These are phyloP conservation scores for Yarrowia divulgata DNA, from an alignment of 805 yeast genomes.

Conservation along the genomic window DNA sequence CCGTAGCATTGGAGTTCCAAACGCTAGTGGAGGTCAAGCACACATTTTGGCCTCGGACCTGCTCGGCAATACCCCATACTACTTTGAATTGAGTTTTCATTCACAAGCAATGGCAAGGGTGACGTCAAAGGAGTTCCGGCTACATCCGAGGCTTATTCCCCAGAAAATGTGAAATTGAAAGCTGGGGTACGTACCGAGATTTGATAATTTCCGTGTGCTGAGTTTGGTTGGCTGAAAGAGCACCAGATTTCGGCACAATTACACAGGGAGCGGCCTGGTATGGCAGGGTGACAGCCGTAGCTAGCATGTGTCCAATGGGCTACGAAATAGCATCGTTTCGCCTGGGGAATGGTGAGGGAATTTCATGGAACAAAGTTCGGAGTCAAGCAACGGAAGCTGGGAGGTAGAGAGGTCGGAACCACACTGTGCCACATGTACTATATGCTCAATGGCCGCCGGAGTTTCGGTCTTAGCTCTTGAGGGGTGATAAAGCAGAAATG, in stretches of 20 bases:
- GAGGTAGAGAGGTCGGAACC: neutral
- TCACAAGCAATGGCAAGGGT: constrained; percentile 30
- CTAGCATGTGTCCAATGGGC: neutral
- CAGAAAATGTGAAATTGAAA: constrained; percentile 40
- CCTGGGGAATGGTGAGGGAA: constrained; percentile 34
- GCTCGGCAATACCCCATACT: constrained; percentile 37
- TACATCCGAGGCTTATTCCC: constrained; percentile 40
- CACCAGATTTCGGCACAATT: neutral
- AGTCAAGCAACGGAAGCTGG: constrained; percentile 37
- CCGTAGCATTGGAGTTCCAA: neutral
- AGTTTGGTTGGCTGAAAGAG: neutral
- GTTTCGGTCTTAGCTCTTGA: constrained; percentile 10
- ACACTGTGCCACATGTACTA: neutral
- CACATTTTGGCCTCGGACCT: constrained; percentile 9
- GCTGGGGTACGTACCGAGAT: constrained; percentile 39
- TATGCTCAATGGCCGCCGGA: constrained; percentile 12
- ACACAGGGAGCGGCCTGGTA: neutral
- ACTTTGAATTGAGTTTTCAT: constrained; percentile 30
- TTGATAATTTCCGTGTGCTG: neutral
- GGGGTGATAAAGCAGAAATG: neutral
- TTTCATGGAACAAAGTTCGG: constrained; percentile 37
- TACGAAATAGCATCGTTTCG: constrained; percentile 4
- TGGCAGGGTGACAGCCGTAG: neutral
- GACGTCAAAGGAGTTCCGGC: constrained; percentile 37
- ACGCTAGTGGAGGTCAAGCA: neutral